Evolutionary conservation across 768 basidiomycete genomes (phyloP), one percentile per base, ranked within the genome.

Genomic region (Dentipellis fragilis): DNA sequence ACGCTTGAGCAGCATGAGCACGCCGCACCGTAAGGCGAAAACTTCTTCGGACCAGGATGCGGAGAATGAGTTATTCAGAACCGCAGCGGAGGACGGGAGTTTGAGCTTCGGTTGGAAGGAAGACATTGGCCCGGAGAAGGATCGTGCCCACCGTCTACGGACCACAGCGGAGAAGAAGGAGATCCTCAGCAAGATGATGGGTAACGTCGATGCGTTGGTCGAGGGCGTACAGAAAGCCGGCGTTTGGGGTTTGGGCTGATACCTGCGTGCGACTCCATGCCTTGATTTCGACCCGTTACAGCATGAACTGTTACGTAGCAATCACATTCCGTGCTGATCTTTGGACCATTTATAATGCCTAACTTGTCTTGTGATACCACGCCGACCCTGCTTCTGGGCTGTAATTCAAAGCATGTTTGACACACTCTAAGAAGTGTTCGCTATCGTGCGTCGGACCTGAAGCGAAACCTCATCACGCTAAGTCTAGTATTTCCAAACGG

Each of bases 161-260:
- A 86, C 83, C 45, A 90, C 82, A 45, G 85, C 89, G 57, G 87
- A 93, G 71, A 93, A 93, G 73, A 91, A 86, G 68, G 81, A 83
- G 65, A 67, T 89, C 46, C 64, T 95, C 56, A 86, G 87, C 0
- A 84, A 80, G 47, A 85, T 93, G 81, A 69, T 95, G 46, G 92
- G 90, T 3, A 94, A 95, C 66, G 93, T 95, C 2, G 93, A 94
- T 66, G 86, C 88, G 34, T 75, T 95, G 10, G 89, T 95, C 5
- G 89, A 91, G 59, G 85, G 91, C 0, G 87, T 95, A 36, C 75
- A 85, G 58, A 87, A 84, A 68, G 89, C 89, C 0, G 90, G 91
- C 0, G 83, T 93, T 54, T 94, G 89, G 89, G 90, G 92, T 6
- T 67, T 91, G 55, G 81, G 69, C 36, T 79, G 23, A 49, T 29